Evolutionary conservation across 495 filamentous ascomycete species (phyloP).

Genomic region (Trichoderma gamsii): DNA sequence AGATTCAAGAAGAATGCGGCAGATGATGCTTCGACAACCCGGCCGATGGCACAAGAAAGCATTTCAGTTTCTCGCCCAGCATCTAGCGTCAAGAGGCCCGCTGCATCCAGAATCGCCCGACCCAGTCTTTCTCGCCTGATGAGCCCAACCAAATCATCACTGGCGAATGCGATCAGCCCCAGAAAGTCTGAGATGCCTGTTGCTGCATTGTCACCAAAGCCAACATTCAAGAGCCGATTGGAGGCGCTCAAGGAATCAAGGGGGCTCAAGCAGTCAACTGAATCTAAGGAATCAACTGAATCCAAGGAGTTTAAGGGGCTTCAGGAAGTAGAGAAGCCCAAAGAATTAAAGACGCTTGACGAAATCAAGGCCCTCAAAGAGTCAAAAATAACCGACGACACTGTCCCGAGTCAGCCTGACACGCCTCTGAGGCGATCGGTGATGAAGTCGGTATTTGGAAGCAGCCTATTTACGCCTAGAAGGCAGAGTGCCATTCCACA

Average conservation of each 20-base stretch:
- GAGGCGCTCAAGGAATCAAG: conserved; percentile 22
- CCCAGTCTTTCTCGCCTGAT: conserved; percentile 48
- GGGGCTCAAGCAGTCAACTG: background rate
- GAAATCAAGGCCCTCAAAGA: background rate
- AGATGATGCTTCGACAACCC: conserved; percentile 54
- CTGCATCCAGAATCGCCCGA: conserved; percentile 26
- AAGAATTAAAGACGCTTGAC: background rate
- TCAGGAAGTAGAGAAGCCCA: background rate
- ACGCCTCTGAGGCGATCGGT: conserved; percentile 20
- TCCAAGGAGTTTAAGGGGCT: background rate
- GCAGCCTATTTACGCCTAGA: conserved; percentile 24
- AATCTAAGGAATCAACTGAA: background rate
- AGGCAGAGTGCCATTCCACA: conserved; percentile 34
- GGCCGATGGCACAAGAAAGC: conserved; percentile 46
- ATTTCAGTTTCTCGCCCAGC: conserved; percentile 38
- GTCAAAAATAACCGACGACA: conserved; percentile 19
- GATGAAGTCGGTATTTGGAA: conserved; percentile 6
- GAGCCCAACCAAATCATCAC: conserved; percentile 76
- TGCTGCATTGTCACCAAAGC: conserved; percentile 25
- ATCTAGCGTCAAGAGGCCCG: conserved; percentile 28
- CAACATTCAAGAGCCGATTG: conserved; percentile 31
- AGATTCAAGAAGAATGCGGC: conserved; percentile 53
- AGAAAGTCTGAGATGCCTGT: background rate
- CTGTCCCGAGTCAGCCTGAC: conserved; percentile 32
- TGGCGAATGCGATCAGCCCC: conserved; percentile 38